Conservation (phyloP, 306 rosid genomes). For the Alnus glutinosa region DNA sequence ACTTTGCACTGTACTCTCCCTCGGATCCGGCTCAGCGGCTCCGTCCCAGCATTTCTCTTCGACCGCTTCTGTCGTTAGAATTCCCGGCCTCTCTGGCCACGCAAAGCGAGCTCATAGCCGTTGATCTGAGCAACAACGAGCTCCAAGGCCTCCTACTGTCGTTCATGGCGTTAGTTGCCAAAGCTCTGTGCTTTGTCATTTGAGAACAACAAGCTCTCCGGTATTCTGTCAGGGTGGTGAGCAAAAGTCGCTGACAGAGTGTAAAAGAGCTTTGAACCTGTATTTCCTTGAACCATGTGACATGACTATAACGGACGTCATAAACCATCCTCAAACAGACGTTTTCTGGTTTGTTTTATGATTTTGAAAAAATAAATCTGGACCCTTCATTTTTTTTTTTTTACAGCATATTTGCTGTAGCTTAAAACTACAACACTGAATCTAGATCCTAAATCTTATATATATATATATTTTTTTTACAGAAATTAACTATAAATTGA, state of each 20-base stretch:
- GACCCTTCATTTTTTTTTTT: too few relatives aligned
- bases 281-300: slow-evolving; percentile 42
- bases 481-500: too few relatives aligned
- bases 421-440: too few relatives aligned
- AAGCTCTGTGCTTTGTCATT: slow-evolving; percentile 70
- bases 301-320: too few relatives aligned
- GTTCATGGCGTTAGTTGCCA: slow-evolving; percentile 60
- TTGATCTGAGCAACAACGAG: slow-evolving; percentile 72
- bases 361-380: too few relatives aligned
- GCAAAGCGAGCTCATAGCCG: slow-evolving; percentile 54
- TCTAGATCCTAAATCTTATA: too few relatives aligned
- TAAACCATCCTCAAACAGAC: too few relatives aligned
- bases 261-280: slow-evolving; percentile 42
- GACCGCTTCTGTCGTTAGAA: slow-evolving; percentile 52
- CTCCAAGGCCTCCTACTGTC: slow-evolving; percentile 55
- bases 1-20: too few relatives aligned
- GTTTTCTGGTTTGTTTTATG: too few relatives aligned
- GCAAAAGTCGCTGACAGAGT: slow-evolving; percentile 50
- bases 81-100: slow-evolving; percentile 13
- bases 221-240: slow-evolving; percentile 76
- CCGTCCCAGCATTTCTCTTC: slow-evolving; percentile 9
- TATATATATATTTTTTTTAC: too few relatives aligned
- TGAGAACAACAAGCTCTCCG: slow-evolving; percentile 68
- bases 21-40: too few relatives aligned
- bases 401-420: too few relatives aligned